Evolutionary conservation across 352 stramenopile genomes (phyloP).

Genomic region (Globisporangium spinosum): DNA sequence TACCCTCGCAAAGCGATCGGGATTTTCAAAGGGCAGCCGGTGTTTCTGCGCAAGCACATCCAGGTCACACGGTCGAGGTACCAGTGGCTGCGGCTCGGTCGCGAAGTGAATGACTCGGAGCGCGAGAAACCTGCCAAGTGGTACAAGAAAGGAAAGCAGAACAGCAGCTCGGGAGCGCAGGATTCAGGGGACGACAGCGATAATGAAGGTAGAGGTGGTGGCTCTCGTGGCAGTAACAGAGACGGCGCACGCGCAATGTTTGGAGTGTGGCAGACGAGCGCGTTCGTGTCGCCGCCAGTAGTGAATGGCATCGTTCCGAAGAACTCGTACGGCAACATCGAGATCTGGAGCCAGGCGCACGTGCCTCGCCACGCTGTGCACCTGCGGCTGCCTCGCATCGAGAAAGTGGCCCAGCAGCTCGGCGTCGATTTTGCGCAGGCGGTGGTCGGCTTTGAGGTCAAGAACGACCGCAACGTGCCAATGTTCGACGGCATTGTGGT

Average conservation of each 20-base stretch:
- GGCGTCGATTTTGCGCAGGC: slow-evolving; percentile 79
- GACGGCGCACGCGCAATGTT: slow-evolving; percentile 35
- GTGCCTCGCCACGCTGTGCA: slow-evolving; percentile 58
- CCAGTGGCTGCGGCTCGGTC: slow-evolving; percentile 68
- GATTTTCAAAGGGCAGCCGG: slow-evolving; percentile 70
- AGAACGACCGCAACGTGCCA: slow-evolving; percentile 58
- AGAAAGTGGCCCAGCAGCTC: slow-evolving; percentile 56
- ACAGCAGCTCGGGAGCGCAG: not conserved
- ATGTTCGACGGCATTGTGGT: slow-evolving; percentile 79
- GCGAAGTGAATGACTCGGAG: slow-evolving; percentile 53
- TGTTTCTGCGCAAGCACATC: slow-evolving; percentile 66
- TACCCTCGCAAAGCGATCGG: slow-evolving; percentile 66
- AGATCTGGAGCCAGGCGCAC: slow-evolving; percentile 77
- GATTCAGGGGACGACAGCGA: slow-evolving; percentile 21
- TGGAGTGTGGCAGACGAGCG: slow-evolving; percentile 74
- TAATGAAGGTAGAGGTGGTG: not conserved
- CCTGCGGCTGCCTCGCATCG: slow-evolving; percentile 58
- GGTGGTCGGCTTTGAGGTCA: slow-evolving; percentile 75
- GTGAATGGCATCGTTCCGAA: slow-evolving; percentile 70
- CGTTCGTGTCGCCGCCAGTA: slow-evolving; percentile 43
- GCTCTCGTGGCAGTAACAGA: not conserved
- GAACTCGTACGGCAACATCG: slow-evolving; percentile 86
- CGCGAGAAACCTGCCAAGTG: slow-evolving; percentile 53
- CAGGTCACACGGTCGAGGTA: slow-evolving; percentile 52
- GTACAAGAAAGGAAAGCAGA: slow-evolving; percentile 23